phyloP scores from a whole-genome alignment of 2,329 filamentous ascomycete genomes.

The Penicillium rolfsii region DNA sequence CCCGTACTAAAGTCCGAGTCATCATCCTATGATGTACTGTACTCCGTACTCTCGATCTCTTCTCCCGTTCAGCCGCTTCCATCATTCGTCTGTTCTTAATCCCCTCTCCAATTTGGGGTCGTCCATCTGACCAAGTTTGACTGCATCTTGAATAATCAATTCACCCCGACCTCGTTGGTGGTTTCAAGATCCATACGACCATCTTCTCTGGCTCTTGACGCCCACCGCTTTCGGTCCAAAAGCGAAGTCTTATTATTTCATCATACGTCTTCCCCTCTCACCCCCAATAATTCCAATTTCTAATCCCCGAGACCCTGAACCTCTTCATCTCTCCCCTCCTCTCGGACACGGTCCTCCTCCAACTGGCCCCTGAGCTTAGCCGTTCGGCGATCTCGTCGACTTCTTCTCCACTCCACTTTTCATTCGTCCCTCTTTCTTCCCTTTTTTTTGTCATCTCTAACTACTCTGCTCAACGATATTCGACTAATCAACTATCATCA shows the following conservation, averaged over 20 bases:
- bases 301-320: not conserved
- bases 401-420: slow-evolving; percentile 14
- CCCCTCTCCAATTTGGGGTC: not conserved
- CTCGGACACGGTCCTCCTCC: not conserved
- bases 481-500: not conserved
- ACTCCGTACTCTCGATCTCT: not conserved
- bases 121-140: not conserved
- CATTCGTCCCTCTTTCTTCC: slow-evolving; percentile 6
- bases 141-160: not conserved
- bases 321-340: not conserved
- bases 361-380: not conserved
- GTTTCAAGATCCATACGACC: too few species aligned
- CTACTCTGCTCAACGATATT: not conserved
- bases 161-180: too few species aligned
- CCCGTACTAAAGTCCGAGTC: not conserved
- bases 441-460: not conserved
- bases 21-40: not conserved
- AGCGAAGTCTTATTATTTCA: slow-evolving; percentile 16
- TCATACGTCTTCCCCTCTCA: slow-evolving; percentile 6
- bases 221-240: slow-evolving; percentile 19
- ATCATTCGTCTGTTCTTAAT: not conserved
- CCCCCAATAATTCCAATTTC: not conserved
- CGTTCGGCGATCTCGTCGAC: slow-evolving; percentile 4
- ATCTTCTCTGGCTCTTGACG: not conserved
- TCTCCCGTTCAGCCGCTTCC: not conserved